Percentiles rank a stretch among this genome's conserved stretches.
phyloP scores from a whole-genome alignment of 1,139 yeast genomes.

The Barnettozyma hawaiiensis region DNA sequence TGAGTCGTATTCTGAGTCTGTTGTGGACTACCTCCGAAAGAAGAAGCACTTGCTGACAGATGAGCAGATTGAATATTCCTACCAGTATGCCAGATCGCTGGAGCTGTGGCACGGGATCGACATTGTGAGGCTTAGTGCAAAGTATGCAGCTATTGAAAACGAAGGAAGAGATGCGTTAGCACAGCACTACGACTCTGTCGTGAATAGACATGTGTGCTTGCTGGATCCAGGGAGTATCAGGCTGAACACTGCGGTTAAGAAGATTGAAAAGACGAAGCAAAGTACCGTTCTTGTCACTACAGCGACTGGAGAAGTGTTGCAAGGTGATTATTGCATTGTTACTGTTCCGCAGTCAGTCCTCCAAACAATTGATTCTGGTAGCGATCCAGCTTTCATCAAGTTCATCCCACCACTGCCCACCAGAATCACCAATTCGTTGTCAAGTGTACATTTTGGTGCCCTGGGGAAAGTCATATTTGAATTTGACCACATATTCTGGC shows the following conservation, averaged over 20 bases:
- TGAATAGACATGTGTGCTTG: conserved; percentile 38
- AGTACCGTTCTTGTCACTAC: conserved; percentile 26
- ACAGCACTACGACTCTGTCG: conserved; percentile 45
- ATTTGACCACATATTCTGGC: conserved; percentile 68
- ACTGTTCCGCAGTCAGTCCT: conserved; percentile 75
- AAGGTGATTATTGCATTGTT: conserved; percentile 53
- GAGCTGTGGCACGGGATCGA: conserved; percentile 80
- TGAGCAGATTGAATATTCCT: conserved; percentile 46
- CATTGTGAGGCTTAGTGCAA: conserved; percentile 62
- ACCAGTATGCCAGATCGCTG: conserved; percentile 47
- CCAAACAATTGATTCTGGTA: conserved; percentile 31
- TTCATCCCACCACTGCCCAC: conserved; percentile 60
- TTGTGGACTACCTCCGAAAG: conserved; percentile 40
- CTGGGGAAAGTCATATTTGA: conserved; percentile 76
- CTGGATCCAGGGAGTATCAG: conserved; percentile 39
- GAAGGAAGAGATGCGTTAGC: conserved; percentile 73
- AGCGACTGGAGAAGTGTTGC: conserved; percentile 26
- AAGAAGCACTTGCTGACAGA: conserved; percentile 44
- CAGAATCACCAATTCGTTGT: conserved; percentile 39
- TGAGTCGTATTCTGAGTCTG: conserved; percentile 46
- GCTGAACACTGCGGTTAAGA: conserved; percentile 42
- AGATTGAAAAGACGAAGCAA: conserved; percentile 12
- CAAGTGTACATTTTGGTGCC: conserved; percentile 57
- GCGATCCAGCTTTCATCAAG: conserved; percentile 35
- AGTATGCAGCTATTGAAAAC: conserved; percentile 58